A percentile compares a stretch with the other conserved stretches of the same genome.
phyloP scores from a whole-genome alignment of 805 yeast genomes.

The Pichia insulana region DNA sequence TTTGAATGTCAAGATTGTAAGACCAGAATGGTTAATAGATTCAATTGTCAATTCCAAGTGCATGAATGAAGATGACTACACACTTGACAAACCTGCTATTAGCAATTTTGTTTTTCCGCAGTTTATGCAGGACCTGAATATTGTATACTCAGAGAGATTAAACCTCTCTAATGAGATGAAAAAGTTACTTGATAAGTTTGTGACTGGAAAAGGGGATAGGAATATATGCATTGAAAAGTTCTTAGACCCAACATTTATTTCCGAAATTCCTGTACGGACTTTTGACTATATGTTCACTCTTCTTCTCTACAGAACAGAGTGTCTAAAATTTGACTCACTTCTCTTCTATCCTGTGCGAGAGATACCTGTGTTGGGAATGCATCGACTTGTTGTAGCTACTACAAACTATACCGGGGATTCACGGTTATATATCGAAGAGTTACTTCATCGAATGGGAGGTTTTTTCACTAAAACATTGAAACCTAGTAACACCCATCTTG shows the following conservation, averaged over 20 bases:
- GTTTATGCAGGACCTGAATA: neutral
- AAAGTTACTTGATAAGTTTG: neutral
- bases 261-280: conserved; percentile 37
- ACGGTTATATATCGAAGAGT: conserved; percentile 55
- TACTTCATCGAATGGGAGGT: conserved; percentile 68
- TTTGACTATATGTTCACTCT: conserved; percentile 69
- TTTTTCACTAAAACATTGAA: conserved; percentile 54
- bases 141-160: neutral
- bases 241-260: conserved; percentile 29
- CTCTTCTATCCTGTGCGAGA: conserved; percentile 63
- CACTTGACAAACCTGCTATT: neutral
- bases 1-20: conserved; percentile 48
- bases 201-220: neutral
- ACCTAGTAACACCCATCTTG: conserved; percentile 58
- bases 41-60: conserved; percentile 1
- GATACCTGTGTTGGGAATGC: conserved; percentile 44
- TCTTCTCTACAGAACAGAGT: conserved; percentile 46
- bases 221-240: neutral
- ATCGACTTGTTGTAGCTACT: conserved; percentile 48
- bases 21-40: conserved; percentile 61
- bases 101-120: neutral
- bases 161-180: neutral
- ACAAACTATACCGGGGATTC: conserved; percentile 86
- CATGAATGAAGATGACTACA: conserved; percentile 31
- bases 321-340: conserved; percentile 41